Base-by-base conservation (phyloP, 2,329 filamentous ascomycete species). In the Thielaviopsis populi region DNA sequence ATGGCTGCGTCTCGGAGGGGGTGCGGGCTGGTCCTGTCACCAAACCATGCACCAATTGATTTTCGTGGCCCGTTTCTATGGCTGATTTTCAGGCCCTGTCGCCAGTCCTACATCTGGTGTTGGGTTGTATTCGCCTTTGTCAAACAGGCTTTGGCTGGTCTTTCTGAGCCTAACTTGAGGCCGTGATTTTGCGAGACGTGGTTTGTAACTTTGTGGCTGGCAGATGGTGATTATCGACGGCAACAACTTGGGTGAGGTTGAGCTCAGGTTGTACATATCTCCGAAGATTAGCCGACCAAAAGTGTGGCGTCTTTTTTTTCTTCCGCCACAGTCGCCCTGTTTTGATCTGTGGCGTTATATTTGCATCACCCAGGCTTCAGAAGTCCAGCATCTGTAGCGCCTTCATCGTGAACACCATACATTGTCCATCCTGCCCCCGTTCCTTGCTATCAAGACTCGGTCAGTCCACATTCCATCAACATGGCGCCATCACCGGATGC, bases 401-500 rank as follows among this genome's bases (percentile, higher is more conserved):
- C n/a, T 56, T 56, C 4, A 33, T n/a, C n/a, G 24, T 19, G n/a
- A 33, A 30, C 53, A 11, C 30, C 24, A 13, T 48, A 17, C 19
- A 11, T 48, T 27, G 7, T 60, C 15, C 3, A 5, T 43, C 43
- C 13, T 8, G 37, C 17, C 17, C 30, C 17, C 30, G 11, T 24
- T n/a, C 8, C 15, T 11, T 60, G 27, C 19, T 6, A 11, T 30
- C 8, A 24, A 13, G n/a, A 13, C 11, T 37, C 24, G 11, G 41
- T 30, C 41, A 43, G 3, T n/a, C 41, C n/a, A 30, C 22, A 56
- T 19, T 1, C 11, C 41, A 11, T 46, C 24, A 48, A 2, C 15
- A 61, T 46, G 61, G 40, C 61, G 19, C 30, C 43, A 37, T 62
- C 61, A 48, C 61, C 61, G 59, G 30, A 63, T 24, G 27, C 53